These are phyloP conservation scores for Cyberlindnera meyerae DNA, from an alignment of 805 yeast genomes.

Conservation along the genomic window DNA sequence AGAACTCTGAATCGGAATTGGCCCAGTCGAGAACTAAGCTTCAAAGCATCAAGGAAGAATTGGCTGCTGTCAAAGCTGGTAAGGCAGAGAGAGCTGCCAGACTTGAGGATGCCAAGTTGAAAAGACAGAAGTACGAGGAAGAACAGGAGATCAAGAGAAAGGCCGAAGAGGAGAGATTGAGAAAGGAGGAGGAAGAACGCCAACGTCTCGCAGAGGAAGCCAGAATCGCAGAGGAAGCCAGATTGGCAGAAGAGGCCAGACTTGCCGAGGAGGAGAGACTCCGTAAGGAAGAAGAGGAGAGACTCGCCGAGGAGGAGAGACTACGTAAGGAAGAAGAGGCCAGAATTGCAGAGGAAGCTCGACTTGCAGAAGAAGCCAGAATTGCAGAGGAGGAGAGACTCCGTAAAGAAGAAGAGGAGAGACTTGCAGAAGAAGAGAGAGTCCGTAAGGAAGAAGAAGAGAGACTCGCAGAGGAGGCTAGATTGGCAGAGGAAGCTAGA, in stretches of 20 bases:
- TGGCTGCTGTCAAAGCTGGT: conserved; percentile 21
- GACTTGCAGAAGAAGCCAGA: conserved; percentile 11
- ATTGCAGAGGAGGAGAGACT: conserved; percentile 6
- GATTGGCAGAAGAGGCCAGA: conserved; percentile 6
- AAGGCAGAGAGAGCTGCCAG: conserved; percentile 20
- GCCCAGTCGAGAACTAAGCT: conserved; percentile 14
- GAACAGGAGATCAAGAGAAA: conserved; percentile 10
- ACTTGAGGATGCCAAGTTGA: conserved; percentile 20
- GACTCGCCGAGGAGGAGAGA: conserved; percentile 1
- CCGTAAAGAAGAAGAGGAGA: conserved; percentile 11
- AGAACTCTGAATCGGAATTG: conserved; percentile 17
- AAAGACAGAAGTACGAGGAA: conserved; percentile 21
- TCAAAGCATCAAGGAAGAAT: conserved; percentile 16
- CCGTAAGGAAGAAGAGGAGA: conserved; percentile 4
- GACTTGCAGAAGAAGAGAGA: conserved; percentile 13
- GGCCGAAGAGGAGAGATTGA: conserved; percentile 15
- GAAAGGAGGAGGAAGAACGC: conserved; percentile 10
- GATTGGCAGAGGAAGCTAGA: conserved; percentile 11
- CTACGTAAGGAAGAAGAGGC: conserved; percentile 4
- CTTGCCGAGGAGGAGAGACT: conserved; percentile 3
- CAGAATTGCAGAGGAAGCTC: conserved; percentile 12
- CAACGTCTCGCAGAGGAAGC: conserved; percentile 8
- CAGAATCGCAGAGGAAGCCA: conserved; percentile 10
- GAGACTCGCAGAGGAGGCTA: conserved; percentile 12
- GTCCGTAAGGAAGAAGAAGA: conserved; percentile 11